A percentile compares a stretch with the other conserved stretches of the same genome.
phyloP scores from a whole-genome alignment of 2,329 filamentous ascomycete genomes.

The Ophiostoma novo-ulmi region DNA sequence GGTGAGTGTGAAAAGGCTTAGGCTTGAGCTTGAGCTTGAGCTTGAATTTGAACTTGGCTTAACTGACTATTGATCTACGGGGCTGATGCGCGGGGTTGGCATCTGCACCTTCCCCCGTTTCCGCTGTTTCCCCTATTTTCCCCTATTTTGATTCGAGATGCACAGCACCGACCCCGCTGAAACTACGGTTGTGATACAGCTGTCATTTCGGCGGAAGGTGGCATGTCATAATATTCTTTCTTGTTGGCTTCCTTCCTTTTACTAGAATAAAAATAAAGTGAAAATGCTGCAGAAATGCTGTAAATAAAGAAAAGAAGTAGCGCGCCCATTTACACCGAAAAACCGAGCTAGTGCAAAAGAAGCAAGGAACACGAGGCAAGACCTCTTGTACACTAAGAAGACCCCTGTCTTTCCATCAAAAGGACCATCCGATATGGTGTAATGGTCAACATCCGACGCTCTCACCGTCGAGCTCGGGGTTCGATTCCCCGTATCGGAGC shows the following conservation, averaged over 20 bases:
- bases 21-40: too few species aligned
- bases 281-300: too few species aligned
- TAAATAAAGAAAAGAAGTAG: neutral
- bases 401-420: conserved; percentile 8
- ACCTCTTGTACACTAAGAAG: neutral
- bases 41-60: too few species aligned
- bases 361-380: neutral
- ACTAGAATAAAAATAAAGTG: too few species aligned
- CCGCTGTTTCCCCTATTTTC: conserved; percentile 12
- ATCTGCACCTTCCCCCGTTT: conserved; percentile 4
- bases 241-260: too few species aligned
- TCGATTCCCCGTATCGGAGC: conserved; percentile 19
- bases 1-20: neutral
- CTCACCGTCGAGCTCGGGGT: conserved; percentile 18
- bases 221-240: too few species aligned
- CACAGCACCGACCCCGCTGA: neutral
- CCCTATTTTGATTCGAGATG: conserved; percentile 7
- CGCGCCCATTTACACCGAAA: neutral
- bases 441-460: conserved; percentile 18
- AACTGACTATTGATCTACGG: neutral
- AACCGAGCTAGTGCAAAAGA: neutral
- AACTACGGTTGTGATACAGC: neutral
- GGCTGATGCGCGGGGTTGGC: conserved; percentile 6
- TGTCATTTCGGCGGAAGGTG: too few species aligned
- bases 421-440: conserved; percentile 17